phyloP scores from a whole-genome alignment of 2,329 filamentous ascomycete species.

The Botrytis cinerea region DNA sequence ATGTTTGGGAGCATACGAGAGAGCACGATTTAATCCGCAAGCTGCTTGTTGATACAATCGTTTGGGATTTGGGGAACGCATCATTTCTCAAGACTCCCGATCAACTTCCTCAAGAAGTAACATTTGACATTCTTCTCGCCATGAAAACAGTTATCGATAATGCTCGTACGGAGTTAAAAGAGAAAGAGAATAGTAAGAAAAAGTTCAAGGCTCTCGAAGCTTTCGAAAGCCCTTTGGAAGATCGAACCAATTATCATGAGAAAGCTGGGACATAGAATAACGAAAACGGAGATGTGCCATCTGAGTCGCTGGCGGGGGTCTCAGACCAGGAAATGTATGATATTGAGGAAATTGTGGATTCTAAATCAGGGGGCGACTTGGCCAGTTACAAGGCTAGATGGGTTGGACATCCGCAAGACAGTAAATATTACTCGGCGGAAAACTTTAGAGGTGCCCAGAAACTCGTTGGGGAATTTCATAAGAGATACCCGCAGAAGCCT shows the following conservation, averaged over 20 bases:
- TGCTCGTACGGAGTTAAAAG: not conserved
- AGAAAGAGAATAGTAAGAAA: not conserved
- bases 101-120: no score
- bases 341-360: not conserved
- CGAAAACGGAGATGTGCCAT: not conserved
- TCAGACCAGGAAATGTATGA: no score
- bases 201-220: not conserved
- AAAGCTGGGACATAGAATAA: not conserved
- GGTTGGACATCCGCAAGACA: not conserved
- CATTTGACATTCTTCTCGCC: not conserved
- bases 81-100: not conserved
- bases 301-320: no score
- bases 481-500: not conserved
- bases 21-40: slow-evolving; percentile 8
- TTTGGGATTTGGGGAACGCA: not conserved
- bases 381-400: not conserved
- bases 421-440: not conserved
- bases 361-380: not conserved
- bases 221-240: not conserved
- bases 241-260: not conserved
- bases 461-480: not conserved
- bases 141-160: not conserved
- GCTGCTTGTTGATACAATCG: slow-evolving; percentile 22
- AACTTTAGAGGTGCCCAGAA: not conserved
- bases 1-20: slow-evolving; percentile 22